Base-by-base conservation (phyloP, 768 basidiomycete genomes). In the Hydnum rufescens region DNA sequence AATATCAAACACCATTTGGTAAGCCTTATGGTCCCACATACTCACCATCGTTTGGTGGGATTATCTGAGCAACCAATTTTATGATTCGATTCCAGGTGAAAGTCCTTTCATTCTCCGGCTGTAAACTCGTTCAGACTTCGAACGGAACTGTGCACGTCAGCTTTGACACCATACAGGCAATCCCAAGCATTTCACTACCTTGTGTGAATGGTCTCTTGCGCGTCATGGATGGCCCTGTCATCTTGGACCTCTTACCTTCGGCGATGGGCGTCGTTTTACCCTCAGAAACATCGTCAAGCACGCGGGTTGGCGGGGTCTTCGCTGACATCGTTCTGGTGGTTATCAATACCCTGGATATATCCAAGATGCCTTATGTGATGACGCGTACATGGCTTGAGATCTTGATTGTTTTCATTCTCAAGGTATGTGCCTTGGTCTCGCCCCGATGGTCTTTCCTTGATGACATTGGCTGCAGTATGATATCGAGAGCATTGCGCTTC, bases 331-430 rank as follows among this genome's bases (percentile, higher is more conserved):
- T 71, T 28, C 64, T 84, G 32, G 66, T 66, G 29, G 62, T 77
- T 25, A 67, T 81, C 54, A 69, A 66, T 6, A 59, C 71, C 22
- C 63, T 66, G 28, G 68, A 74, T 46, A 58, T 79, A 4, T 57
- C 64, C 6, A 58, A 65, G 16, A 60, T 82, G 4, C 79, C 81
- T 0, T 69, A 74, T 42, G 59, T 76, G 42, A 72, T 72, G 1
- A 61, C 75, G 55, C 81, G 83, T 59, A 71, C 68, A 51, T 59
- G 82, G 42, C 64, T 85, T 42, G 80, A 84, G 64, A 66, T 72
- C 1, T 58, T 83, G 23, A 70, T 79, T 53, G 73, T 82, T 42
- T 68, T 78, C 55, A 70, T 82, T 22, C 76, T 78, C 64, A 86
- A 86, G 57, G 62, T 61, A 39, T 3, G 52, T 5, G 5, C 23